Conservation (phyloP, 2,329 filamentous ascomycete genomes). For the Fusarium sp. region DNA sequence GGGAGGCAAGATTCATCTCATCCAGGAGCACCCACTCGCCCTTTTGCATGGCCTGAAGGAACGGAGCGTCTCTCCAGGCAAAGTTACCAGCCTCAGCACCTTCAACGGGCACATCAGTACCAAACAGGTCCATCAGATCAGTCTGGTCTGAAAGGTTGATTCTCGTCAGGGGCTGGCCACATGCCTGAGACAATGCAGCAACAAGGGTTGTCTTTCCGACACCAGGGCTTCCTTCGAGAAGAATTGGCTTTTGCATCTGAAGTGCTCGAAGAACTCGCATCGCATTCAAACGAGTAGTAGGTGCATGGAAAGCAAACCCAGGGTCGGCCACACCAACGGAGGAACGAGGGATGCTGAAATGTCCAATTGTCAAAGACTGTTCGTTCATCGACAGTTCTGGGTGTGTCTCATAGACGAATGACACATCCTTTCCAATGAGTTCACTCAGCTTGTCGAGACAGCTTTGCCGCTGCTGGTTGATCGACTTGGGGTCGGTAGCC, state of each 20-base stretch:
- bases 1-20: conserved; percentile 98
- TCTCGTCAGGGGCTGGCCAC: conserved; percentile 85
- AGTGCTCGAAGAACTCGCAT: conserved; percentile 92
- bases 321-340: conserved; percentile 54
- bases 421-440: conserved; percentile 73
- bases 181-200: conserved; percentile 82
- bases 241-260: conserved; percentile 88
- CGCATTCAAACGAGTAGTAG: conserved; percentile 88
- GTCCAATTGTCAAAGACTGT: conserved; percentile 72
- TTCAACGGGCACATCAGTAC: conserved; percentile 94
- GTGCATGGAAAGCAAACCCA: conserved; percentile 79
- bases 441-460: conserved; percentile 80
- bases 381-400: conserved; percentile 68
- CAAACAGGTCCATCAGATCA: conserved; percentile 96
- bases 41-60: conserved; percentile 94
- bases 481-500: conserved; percentile 75
- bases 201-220: conserved; percentile 97
- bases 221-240: conserved; percentile 96
- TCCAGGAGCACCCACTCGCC: conserved; percentile 97
- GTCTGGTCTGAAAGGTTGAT: conserved; percentile 99
- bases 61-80: conserved; percentile 94
- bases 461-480: conserved; percentile 76
- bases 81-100: conserved; percentile 92
- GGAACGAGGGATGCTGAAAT: conserved; percentile 73
- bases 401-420: conserved; percentile 71